A percentile compares a stretch with the other conserved stretches of the same genome.
These are phyloP conservation scores for Aureobasidium zeae DNA, from an alignment of 2,329 filamentous ascomycete species.

Conservation along the genomic window DNA sequence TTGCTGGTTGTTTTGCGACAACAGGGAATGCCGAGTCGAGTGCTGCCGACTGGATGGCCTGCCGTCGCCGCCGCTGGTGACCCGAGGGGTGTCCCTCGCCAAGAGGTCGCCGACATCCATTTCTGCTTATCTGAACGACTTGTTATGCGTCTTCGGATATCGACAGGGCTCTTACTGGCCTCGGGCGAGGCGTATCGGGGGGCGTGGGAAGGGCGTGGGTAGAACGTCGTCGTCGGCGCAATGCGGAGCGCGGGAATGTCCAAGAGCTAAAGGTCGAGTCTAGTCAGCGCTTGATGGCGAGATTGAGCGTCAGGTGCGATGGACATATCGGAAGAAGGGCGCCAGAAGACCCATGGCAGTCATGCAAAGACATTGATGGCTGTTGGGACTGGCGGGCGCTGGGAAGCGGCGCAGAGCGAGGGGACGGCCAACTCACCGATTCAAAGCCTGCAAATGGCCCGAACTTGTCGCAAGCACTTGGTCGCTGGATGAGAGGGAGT, in stretches of 20 bases:
- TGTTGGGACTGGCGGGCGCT: conserved; percentile 12
- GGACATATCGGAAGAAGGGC: not conserved
- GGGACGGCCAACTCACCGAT: conserved; percentile 9
- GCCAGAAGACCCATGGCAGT: not conserved
- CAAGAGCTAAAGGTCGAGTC: conserved; percentile 2
- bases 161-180: conserved; percentile 1
- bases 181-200: conserved; percentile 8
- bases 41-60: conserved; percentile 28
- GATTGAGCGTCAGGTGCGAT: not conserved
- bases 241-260: conserved; percentile 15
- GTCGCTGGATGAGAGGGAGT: not conserved
- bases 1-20: conserved; percentile 16
- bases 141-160: not conserved
- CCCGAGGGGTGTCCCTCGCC: conserved; percentile 19
- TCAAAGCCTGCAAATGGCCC: conserved; percentile 1
- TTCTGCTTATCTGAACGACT: not conserved
- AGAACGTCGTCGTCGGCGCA: conserved; percentile 26
- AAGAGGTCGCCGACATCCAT: conserved; percentile 33
- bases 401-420: conserved; percentile 10
- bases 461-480: not conserved
- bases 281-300: conserved; percentile 10
- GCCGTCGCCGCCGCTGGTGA: conserved; percentile 19
- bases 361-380: conserved; percentile 13
- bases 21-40: conserved; percentile 24
- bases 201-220: conserved; percentile 15